Evolutionary conservation across 495 filamentous ascomycete genomes (phyloP), one percentile per base, ranked within the genome.

Genomic region (Glarea lozoyensis): DNA sequence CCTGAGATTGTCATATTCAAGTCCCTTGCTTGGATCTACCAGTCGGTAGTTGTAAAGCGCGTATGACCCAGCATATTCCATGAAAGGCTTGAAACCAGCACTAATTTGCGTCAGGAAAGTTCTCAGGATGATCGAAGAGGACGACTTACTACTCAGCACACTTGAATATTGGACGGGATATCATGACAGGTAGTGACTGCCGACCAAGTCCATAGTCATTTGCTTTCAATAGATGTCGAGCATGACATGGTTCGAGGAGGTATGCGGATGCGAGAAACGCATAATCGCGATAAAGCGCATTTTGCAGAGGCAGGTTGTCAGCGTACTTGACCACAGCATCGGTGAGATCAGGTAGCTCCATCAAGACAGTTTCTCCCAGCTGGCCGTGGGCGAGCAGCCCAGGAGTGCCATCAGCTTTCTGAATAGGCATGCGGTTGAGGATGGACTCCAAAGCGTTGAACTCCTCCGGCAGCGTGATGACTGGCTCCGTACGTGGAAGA

Each of bases 31-130:
- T 12, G 81, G 80, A 42, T 88, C 71, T 19, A 70, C 64, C 11
- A 92, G 69, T 17, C 73, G 73, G 60, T 92, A 94, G 67, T 95
- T 95, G 75, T 81, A 94, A 35, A 94, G 76, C 33, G 86, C 84
- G 62, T 94, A 94, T 2, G 84, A 84, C 17, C 86, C 88, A 10
- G 88, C 88, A 61, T 94, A 94, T 53, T 90, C 87, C 86, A 95
- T 90, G 70, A 93, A 95, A 5, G 88, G 86, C 57, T 83, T 82
- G 63, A 85, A 86, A 15, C 74, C 76, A 45, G 70, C 70, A 17
- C 73, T 80, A 42, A 22, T 11, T 13, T 15, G 9, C 19, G 20
- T 50, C 13, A 49, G 33, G 36, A 16, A 32, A 4, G 39, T 37
- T 37, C 1, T 22, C 27, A 18, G 10, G 23, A 23, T 31, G 18